These are phyloP conservation scores for Blepharisma stoltei DNA, from an alignment of 73 alveolate species.

Conservation along the genomic window DNA sequence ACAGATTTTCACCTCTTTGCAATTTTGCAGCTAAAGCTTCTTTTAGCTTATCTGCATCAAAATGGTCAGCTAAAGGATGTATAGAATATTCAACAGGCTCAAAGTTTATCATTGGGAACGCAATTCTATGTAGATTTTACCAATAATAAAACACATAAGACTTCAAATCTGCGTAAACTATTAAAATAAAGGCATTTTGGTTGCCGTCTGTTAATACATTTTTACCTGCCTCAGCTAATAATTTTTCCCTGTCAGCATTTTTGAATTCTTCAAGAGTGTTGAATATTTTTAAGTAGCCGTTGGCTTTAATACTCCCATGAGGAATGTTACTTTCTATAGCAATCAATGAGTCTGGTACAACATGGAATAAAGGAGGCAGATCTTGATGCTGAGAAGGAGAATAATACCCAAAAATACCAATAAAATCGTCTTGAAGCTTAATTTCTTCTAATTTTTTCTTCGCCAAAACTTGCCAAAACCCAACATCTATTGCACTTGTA, in stretches of 20 bases:
- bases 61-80: slow-evolving; percentile 25
- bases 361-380: slow-evolving; percentile 21
- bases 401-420: background rate
- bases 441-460: slow-evolving; percentile 24
- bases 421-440: background rate
- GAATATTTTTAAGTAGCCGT: slow-evolving; percentile 40
- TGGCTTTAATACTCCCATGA: background rate
- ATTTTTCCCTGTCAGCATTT: slow-evolving; percentile 2
- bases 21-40: slow-evolving; percentile 32
- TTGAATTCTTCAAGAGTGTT: slow-evolving; percentile 65
- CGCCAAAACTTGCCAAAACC: slow-evolving; percentile 28
- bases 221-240: slow-evolving; percentile 11
- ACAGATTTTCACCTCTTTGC: background rate
- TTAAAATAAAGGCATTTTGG: slow-evolving; percentile 30
- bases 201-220: background rate
- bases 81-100: slow-evolving; percentile 8
- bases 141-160: slow-evolving; percentile 37
- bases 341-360: slow-evolving; percentile 10
- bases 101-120: slow-evolving; percentile 2
- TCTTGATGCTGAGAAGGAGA: background rate
- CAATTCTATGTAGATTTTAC: slow-evolving; percentile 16
- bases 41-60: slow-evolving; percentile 10
- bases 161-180: slow-evolving; percentile 58
- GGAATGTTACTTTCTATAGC: background rate
- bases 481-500: slow-evolving; percentile 26